Conservation (phyloP, 2,329 filamentous ascomycete genomes). For the Fusarium sp. region DNA sequence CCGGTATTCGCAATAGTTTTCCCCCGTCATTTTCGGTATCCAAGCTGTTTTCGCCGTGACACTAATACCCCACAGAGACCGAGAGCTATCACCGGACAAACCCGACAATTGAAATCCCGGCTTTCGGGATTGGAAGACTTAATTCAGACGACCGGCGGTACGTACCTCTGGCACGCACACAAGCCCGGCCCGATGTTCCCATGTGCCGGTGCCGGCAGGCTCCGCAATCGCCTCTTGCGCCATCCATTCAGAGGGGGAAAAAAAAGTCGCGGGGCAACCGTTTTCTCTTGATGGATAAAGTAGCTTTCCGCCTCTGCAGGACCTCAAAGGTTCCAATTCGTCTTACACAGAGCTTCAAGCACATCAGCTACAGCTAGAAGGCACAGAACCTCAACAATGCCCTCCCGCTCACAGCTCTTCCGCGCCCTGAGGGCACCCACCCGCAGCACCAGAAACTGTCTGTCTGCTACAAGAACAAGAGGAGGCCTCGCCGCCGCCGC, state of each 20-base stretch:
- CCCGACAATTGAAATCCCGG: neutral
- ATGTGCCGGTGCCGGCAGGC: slow-evolving; percentile 17
- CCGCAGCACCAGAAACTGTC: slow-evolving; percentile 22
- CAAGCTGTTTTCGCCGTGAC: neutral
- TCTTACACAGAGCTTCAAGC: neutral
- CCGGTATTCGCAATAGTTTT: neutral
- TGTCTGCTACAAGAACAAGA: slow-evolving; percentile 12
- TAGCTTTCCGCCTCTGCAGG: slow-evolving; percentile 5
- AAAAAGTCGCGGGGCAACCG: slow-evolving; percentile 24
- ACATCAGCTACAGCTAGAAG: neutral
- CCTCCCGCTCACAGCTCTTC: slow-evolving; percentile 42
- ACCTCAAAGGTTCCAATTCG: slow-evolving; percentile 17
- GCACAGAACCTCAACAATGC: slow-evolving; percentile 29
- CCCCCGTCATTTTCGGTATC: neutral
- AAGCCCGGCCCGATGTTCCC: neutral
- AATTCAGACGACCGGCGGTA: neutral
- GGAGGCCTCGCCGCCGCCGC: slow-evolving; percentile 10
- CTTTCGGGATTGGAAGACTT: neutral
- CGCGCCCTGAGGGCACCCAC: slow-evolving; percentile 40
- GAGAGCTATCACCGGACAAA: neutral
- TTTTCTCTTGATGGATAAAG: neutral
- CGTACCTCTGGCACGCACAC: neutral
- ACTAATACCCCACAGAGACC: neutral
- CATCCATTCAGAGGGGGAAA: slow-evolving; percentile 8
- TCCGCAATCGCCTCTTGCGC: slow-evolving; percentile 32